Evolutionary conservation across 768 basidiomycete species (phyloP).

Genomic region (Mycena galopus): DNA sequence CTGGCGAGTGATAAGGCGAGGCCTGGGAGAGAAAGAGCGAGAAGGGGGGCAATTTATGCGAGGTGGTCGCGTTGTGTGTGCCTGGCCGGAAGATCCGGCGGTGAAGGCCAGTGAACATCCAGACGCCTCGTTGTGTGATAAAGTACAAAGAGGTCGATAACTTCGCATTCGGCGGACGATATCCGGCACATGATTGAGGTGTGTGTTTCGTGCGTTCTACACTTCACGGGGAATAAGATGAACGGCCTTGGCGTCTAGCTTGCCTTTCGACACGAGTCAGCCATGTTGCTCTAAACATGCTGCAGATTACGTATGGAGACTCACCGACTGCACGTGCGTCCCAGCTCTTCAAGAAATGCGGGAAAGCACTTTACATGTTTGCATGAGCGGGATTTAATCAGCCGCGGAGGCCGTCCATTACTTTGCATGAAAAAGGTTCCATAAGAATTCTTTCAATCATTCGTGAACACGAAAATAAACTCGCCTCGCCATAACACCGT

Average conservation of each 20-base stretch:
- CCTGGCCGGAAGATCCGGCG: background rate
- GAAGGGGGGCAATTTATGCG: slow-evolving; percentile 4
- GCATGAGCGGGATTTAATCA: no score
- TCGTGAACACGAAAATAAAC: background rate
- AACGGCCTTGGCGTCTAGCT: background rate
- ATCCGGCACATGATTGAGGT: background rate
- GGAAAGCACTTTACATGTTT: background rate
- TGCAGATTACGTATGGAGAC: background rate
- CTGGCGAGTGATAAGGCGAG: background rate
- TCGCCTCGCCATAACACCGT: background rate
- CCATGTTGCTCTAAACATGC: background rate
- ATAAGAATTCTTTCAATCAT: no score
- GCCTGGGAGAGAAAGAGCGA: background rate
- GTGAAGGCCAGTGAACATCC: no score
- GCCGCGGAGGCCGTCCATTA: no score
- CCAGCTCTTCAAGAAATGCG: background rate
- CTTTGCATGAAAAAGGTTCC: no score
- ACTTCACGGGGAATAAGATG: background rate
- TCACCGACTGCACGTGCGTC: background rate
- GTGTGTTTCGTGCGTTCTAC: background rate
- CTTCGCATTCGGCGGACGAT: background rate
- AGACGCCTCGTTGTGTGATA: slow-evolving; percentile 10
- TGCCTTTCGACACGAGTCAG: background rate
- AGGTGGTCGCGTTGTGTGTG: background rate
- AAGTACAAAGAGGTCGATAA: background rate